Evolutionary conservation across 2,329 filamentous ascomycete genomes (phyloP).

Genomic region (Gaeumannomyces tritici): DNA sequence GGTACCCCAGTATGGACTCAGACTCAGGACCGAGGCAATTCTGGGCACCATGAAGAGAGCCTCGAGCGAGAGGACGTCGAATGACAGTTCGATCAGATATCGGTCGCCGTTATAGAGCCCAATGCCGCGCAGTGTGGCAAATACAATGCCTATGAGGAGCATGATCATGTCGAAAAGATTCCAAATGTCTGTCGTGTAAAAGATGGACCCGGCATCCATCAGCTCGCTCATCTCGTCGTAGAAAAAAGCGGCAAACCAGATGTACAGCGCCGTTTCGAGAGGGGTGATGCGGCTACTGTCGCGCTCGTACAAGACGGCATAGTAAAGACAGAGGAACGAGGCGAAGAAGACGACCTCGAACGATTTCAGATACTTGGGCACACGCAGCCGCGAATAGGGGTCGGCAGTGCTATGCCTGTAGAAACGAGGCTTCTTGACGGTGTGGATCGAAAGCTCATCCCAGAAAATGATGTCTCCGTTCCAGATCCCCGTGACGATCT

Average conservation of each 20-base stretch:
- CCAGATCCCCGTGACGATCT: slow-evolving; percentile 78
- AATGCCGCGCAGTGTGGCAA: slow-evolving; percentile 46
- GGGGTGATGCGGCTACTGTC: slow-evolving; percentile 56
- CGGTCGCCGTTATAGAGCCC: slow-evolving; percentile 53
- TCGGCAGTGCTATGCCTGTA: slow-evolving; percentile 62
- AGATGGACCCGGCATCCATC: slow-evolving; percentile 75
- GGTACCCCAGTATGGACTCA: slow-evolving; percentile 86
- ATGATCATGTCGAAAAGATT: slow-evolving; percentile 66
- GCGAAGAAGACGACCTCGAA: slow-evolving; percentile 79
- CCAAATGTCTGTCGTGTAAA: slow-evolving; percentile 80
- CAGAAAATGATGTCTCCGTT: slow-evolving; percentile 81
- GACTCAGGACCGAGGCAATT: slow-evolving; percentile 75
- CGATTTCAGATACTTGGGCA: slow-evolving; percentile 62
- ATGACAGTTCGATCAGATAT: slow-evolving; percentile 65
- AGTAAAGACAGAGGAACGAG: slow-evolving; percentile 71
- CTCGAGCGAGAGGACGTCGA: slow-evolving; percentile 83
- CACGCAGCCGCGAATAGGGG: slow-evolving; percentile 51
- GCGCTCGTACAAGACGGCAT: slow-evolving; percentile 71
- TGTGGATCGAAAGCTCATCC: slow-evolving; percentile 65
- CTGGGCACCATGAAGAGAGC: slow-evolving; percentile 84
- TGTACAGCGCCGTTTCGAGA: slow-evolving; percentile 64
- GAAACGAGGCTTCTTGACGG: slow-evolving; percentile 65
- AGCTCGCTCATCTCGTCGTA: slow-evolving; percentile 84
- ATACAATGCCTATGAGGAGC: slow-evolving; percentile 53
- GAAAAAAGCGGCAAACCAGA: slow-evolving; percentile 81